Base-by-base conservation (phyloP, 768 basidiomycete genomes). In the Tylopilus sp. region DNA sequence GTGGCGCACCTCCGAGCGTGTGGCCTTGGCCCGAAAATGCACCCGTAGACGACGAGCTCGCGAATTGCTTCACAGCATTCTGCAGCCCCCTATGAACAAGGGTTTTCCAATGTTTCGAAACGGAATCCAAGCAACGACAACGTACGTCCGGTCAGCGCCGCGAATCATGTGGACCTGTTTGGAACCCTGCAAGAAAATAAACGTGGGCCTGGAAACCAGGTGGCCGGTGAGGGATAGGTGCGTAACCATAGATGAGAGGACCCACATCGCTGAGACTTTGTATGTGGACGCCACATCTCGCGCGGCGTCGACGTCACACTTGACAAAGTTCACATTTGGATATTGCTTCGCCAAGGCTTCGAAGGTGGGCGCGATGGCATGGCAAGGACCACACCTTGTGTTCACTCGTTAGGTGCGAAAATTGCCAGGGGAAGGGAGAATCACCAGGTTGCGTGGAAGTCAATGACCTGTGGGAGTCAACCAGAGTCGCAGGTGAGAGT, bases 401-500 rank as follows among this genome's bases (percentile, higher is more conserved):
- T 40, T 41, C 15, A 50, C 44, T 7, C 39, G 26, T 51, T 40
- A 64, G 53, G 49, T 30, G 38, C n/a, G 46, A 43, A 51, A 22
- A 18, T 36, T 18, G 48, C 18, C n/a, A 41, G 21, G 47, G 22
- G 44, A 23, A 44, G 54, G 31, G 51, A 6, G 38, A 58, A 71
- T 57, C 57, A 88, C 90, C 90, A 92, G 54, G 83, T 79, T 49
- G 90, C 90, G 66, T 91, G 87, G 62, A 92, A 92, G 69, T 92
- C 90, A 53, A 92, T 88, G 52, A 92, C 84, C 88, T 89, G 43
- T 21, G 48, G 26, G 23, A 17, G 38, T 39, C 35, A 55, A 40
- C 38, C 42, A 22, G 11, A 2, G 21, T 26, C 15, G 21, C 35
- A 35, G 18, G 6, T 38, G 45, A 36, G 26, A 22, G 41, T 1